Percentiles rank a stretch among this genome's conserved stretches.
These are phyloP conservation scores for Diaporthe sp. DNA, from an alignment of 2,329 filamentous ascomycete species.

Conservation along the genomic window DNA sequence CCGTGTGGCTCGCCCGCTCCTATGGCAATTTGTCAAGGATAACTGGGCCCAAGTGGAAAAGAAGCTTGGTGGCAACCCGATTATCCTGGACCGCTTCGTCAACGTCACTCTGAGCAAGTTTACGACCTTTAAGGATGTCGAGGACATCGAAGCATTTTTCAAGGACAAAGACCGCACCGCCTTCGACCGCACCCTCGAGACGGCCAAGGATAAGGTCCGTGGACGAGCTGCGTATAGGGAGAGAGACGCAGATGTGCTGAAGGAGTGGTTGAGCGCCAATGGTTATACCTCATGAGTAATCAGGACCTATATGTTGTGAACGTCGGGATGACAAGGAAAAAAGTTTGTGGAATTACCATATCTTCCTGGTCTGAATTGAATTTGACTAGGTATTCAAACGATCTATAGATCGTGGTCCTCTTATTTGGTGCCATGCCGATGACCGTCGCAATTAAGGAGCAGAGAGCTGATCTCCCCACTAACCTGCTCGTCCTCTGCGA, in stretches of 20 bases:
- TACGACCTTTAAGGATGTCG: conserved; percentile 74
- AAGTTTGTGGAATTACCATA: conserved; percentile 12
- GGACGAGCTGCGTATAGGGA: conserved; percentile 86
- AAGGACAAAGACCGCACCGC: conserved; percentile 84
- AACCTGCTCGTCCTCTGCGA: conserved; percentile 32
- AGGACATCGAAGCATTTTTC: conserved; percentile 90
- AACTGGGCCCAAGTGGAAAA: conserved; percentile 82
- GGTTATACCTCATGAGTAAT: conserved; percentile 51
- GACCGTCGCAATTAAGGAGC: background rate
- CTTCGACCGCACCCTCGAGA: conserved; percentile 87
- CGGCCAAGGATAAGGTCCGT: conserved; percentile 87
- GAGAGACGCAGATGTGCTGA: conserved; percentile 78
- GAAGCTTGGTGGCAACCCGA: conserved; percentile 81
- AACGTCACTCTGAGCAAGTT: conserved; percentile 84
- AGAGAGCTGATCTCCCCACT: background rate
- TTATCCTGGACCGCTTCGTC: conserved; percentile 91
- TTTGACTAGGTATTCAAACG: background rate
- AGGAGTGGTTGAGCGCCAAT: conserved; percentile 80
- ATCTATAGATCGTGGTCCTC: background rate
- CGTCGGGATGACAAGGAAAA: background rate
- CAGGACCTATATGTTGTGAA: background rate
- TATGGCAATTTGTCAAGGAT: conserved; percentile 88
- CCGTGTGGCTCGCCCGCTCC: conserved; percentile 75
- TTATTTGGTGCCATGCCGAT: background rate
- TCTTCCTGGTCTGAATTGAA: background rate